Base-by-base conservation (phyloP, 1,139 yeast genomes). In the Suhomyces guaymorum region DNA sequence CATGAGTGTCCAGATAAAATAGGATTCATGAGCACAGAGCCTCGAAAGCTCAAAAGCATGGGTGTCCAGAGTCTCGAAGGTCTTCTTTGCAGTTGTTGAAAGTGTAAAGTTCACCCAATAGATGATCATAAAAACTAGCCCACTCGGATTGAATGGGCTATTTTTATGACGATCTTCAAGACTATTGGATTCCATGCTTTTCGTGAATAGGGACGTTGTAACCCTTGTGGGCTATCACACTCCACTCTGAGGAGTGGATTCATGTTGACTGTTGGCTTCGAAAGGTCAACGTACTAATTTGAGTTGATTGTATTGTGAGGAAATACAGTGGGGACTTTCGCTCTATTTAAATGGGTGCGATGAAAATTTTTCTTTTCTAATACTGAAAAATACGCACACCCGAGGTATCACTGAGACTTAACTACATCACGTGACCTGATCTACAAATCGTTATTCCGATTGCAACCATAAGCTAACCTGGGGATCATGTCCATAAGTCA, bases 1-100 rank as follows among this genome's bases (percentile, higher is more conserved):
- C 66, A 61, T 61, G 69, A 63, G 69, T 63, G 66, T 63, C 68
- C 66, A 43, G 39, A 26, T 25, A n/a, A 34, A 33, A 39, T 38
- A 37, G 63, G 68, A 62, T 52, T 63, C 69, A 63, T 55, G 66
- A 57, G 66, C 66, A 32, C 32, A 30, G 41, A 6, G 28, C 33
- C 18, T 15, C 15, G 9, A 15, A 27, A 23, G 25, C 25, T 19
- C 26, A 26, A 28, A 21, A 33, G 28, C 22, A 38, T 39, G 54
- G 58, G 66, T 62, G 51, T 62, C 63, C 46, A 35, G 30, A 32
- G 38, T 56, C 67, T 60, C 66, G 60, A 54, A 44, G 46, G 37
- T 37, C 29, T 27, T 30, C 25, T 21, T 18, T 32, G 41, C 37
- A 35, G 27, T 39, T 48, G 56, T 52, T 51, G 57, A 51, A 46